Evolutionary conservation across 768 basidiomycete species (phyloP).

Genomic region (Fistulinella prunicolor): DNA sequence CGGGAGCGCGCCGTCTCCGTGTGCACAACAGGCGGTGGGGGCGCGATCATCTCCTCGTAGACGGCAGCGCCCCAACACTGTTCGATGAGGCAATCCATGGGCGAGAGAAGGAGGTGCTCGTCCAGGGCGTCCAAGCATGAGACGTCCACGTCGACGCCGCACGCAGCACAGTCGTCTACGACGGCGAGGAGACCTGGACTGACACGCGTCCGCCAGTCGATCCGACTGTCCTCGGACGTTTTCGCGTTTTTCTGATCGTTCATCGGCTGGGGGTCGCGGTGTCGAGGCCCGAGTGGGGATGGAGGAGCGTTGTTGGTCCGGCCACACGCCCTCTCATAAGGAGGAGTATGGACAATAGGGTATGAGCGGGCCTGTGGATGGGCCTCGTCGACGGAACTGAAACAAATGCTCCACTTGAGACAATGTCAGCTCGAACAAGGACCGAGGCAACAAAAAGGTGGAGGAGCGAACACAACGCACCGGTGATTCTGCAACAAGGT

Average conservation of each 20-base stretch:
- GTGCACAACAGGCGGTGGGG: neutral
- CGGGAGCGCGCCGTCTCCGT: constrained; percentile 1
- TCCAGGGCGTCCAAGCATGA: constrained; percentile 38
- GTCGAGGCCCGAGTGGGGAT: constrained; percentile 3
- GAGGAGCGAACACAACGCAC: constrained; percentile 18
- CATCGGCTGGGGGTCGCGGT: constrained; percentile 9
- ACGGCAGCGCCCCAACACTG: constrained; percentile 40
- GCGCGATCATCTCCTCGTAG: constrained; percentile 19
- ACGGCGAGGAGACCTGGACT: constrained; percentile 13
- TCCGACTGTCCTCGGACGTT: constrained; percentile 1
- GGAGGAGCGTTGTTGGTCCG: constrained; percentile 20
- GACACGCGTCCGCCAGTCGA: constrained; percentile 1
- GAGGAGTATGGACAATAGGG: constrained; percentile 12
- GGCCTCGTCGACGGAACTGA: constrained; percentile 14
- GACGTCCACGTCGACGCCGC: constrained; percentile 35
- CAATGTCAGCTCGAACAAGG: constrained; percentile 6
- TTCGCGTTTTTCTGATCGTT: constrained; percentile 4
- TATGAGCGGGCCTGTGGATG: constrained; percentile 9
- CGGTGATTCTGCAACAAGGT: constrained; percentile 27
- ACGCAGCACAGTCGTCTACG: constrained; percentile 23
- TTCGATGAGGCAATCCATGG: constrained; percentile 39
- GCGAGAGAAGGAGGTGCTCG: constrained; percentile 39
- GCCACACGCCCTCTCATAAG: constrained; percentile 18
- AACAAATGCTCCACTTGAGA: constrained; percentile 25
- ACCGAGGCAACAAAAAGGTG: neutral